Evolutionary conservation across 2,329 filamentous ascomycete genomes (phyloP).

Genomic region (Diaporthe helianthi): DNA sequence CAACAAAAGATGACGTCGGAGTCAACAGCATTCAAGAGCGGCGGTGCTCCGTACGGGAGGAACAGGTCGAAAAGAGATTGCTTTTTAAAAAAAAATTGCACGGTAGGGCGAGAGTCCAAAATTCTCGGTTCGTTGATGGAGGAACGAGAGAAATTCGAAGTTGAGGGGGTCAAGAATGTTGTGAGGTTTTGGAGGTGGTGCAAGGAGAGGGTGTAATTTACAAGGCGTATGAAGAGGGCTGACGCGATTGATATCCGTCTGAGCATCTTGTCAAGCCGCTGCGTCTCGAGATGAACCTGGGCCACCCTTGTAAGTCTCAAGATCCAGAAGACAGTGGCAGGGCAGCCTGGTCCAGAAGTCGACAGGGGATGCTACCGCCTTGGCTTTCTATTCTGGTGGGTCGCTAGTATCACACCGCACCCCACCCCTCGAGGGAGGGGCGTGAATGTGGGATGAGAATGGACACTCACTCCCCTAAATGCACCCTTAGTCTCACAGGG

Average conservation of each 20-base stretch:
- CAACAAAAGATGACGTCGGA: constrained; percentile 52
- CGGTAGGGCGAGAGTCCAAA: constrained; percentile 11
- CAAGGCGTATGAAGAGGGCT: constrained; percentile 32
- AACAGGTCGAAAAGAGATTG: constrained; percentile 31
- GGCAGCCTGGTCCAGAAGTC: constrained; percentile 7
- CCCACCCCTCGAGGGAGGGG: no score
- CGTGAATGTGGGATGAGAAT: background rate
- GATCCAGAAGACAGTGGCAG: background rate
- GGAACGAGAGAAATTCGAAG: constrained; percentile 17
- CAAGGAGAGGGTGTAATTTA: constrained; percentile 25
- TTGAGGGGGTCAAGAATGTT: constrained; percentile 28
- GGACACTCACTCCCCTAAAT: background rate
- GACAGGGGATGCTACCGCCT: constrained; percentile 24
- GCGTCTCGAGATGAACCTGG: constrained; percentile 27
- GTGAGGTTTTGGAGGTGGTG: constrained; percentile 22
- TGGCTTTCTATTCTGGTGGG: constrained; percentile 25
- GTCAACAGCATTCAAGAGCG: constrained; percentile 54
- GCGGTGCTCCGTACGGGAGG: constrained; percentile 32
- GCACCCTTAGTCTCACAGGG: background rate
- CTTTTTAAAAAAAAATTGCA: constrained; percentile 3
- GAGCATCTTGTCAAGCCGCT: constrained; percentile 8
- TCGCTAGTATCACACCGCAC: background rate
- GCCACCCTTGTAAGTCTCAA: constrained; percentile 14
- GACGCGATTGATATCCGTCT: constrained; percentile 25
- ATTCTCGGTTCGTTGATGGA: constrained; percentile 27